These are phyloP conservation scores for Mimosa bimucronata DNA, from an alignment of 306 rosid genomes.

Conservation along the genomic window DNA sequence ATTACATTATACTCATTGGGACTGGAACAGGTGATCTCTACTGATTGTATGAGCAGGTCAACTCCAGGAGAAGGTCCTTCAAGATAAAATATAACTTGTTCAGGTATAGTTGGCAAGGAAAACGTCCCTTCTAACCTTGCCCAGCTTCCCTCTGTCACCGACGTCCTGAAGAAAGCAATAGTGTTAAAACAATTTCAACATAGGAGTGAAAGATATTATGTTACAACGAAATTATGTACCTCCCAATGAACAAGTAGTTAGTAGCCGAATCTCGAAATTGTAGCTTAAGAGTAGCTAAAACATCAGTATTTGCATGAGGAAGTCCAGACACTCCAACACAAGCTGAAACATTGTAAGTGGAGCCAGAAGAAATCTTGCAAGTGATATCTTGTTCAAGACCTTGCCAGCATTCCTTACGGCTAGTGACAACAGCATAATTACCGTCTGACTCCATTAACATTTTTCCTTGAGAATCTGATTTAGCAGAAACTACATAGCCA, in stretches of 20 bases:
- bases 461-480: constrained; percentile 47
- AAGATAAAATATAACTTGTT: constrained; percentile 68
- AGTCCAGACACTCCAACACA: constrained; percentile 78
- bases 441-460: constrained; percentile 28
- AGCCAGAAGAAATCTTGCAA: constrained; percentile 52
- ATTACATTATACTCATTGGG: constrained; percentile 57
- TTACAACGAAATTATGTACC: constrained; percentile 49
- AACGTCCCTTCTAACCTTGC: constrained; percentile 80
- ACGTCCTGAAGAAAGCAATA: constrained; percentile 60
- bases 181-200: constrained; percentile 15
- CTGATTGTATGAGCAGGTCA: constrained; percentile 72
- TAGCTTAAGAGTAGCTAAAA: constrained; percentile 79
- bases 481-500: constrained; percentile 61
- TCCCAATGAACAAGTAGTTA: constrained; percentile 67
- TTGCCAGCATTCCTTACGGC: constrained; percentile 90
- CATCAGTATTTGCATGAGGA: constrained; percentile 63
- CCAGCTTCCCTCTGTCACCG: constrained; percentile 69
- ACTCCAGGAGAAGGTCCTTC: constrained; percentile 93
- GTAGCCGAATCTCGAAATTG: constrained; percentile 64
- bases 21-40: constrained; percentile 53
- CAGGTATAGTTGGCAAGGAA: constrained; percentile 63
- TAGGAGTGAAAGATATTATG: constrained; percentile 22
- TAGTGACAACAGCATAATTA: constrained; percentile 64
- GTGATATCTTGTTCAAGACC: constrained; percentile 95
- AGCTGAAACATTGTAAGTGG: constrained; percentile 69